phyloP scores from a whole-genome alignment of 345 rosid genomes.

The Passiflora organensis region DNA sequence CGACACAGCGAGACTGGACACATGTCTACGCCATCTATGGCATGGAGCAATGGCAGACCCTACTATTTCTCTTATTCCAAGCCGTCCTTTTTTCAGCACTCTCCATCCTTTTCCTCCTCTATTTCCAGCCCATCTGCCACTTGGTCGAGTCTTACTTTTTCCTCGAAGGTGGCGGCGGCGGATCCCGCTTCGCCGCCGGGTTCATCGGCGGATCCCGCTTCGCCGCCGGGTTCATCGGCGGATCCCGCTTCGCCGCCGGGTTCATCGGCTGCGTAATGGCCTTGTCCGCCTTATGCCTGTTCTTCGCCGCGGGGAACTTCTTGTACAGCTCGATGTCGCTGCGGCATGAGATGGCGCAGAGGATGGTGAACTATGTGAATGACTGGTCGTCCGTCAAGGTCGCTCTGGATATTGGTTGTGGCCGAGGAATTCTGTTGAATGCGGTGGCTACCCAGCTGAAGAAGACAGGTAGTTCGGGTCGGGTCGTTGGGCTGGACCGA shows the following conservation, averaged over 20 bases:
- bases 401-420: slow-evolving; percentile 91
- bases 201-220: too few species aligned
- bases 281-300: slow-evolving; percentile 63
- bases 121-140: slow-evolving; percentile 57
- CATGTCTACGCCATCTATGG: slow-evolving; percentile 96
- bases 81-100: slow-evolving; percentile 63
- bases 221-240: too few species aligned
- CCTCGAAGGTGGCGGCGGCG: slow-evolving; percentile 17
- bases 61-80: slow-evolving; percentile 53
- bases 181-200: too few species aligned
- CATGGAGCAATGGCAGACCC: slow-evolving; percentile 83
- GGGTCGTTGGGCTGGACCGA: slow-evolving; percentile 87
- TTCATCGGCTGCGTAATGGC: slow-evolving; percentile 69
- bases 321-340: slow-evolving; percentile 77
- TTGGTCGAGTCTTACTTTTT: slow-evolving; percentile 40
- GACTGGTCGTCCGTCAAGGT: slow-evolving; percentile 91
- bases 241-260: slow-evolving; percentile 76
- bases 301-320: slow-evolving; percentile 75
- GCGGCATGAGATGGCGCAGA: slow-evolving; percentile 81
- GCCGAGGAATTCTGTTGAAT: slow-evolving; percentile 83
- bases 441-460: slow-evolving; percentile 93
- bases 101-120: slow-evolving; percentile 58
- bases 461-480: slow-evolving; percentile 90
- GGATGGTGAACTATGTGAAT: slow-evolving; percentile 69
- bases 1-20: slow-evolving; percentile 54